phyloP scores from a whole-genome alignment of 495 filamentous ascomycete species.

The Aspergillus kassunensis region DNA sequence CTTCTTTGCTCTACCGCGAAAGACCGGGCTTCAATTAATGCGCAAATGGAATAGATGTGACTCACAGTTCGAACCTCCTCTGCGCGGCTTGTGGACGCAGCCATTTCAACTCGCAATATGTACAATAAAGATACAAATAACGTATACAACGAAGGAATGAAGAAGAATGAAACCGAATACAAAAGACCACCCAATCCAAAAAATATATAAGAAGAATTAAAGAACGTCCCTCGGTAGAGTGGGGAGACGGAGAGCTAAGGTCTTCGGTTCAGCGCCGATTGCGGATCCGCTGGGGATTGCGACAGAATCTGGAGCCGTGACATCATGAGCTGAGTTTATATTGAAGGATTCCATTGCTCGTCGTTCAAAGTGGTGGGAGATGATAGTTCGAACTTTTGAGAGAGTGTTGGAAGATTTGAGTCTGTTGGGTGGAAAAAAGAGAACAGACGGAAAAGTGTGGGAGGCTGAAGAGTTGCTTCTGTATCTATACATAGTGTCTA shows the following conservation, averaged over 20 bases:
- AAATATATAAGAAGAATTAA: not conserved
- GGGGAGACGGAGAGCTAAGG: not conserved
- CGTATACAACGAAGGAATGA: not conserved
- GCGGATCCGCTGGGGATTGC: constrained; percentile 26
- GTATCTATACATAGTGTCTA: not conserved
- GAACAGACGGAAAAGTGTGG: too few relatives aligned
- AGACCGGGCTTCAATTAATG: too few relatives aligned
- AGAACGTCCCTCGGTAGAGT: not conserved
- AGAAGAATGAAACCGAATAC: not conserved
- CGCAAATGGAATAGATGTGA: too few relatives aligned
- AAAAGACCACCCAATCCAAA: not conserved
- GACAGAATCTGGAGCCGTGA: constrained; percentile 28
- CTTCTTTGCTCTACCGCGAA: not conserved
- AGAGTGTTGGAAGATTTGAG: not conserved
- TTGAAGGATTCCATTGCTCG: too few relatives aligned
- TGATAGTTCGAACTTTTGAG: too few relatives aligned
- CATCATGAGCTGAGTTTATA: constrained; percentile 28
- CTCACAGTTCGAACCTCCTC: constrained; percentile 45
- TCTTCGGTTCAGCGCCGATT: constrained; percentile 7
- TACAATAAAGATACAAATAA: not conserved
- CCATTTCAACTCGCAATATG: constrained; percentile 18
- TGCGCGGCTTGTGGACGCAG: constrained; percentile 28
- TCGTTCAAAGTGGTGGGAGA: too few relatives aligned
- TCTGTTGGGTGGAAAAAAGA: not conserved
- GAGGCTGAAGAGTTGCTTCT: not conserved